A percentile compares a stretch with the other conserved stretches of the same genome.
Conservation (phyloP, 306 rosid species). For the Vachellia pachyceras region DNA sequence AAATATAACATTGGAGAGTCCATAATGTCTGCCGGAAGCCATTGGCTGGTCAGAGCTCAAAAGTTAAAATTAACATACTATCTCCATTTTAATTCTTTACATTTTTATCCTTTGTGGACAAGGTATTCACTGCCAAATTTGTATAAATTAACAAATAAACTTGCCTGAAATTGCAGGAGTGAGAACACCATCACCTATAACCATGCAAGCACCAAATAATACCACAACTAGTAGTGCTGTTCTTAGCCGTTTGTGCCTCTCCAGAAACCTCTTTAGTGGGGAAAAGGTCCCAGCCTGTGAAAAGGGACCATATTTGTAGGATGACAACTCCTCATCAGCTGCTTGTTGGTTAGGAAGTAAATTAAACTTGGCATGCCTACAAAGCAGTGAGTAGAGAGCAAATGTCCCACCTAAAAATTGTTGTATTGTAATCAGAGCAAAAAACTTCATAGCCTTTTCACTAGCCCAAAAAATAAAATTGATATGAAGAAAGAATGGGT, state of each 20-base stretch:
- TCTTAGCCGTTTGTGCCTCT: constrained; percentile 71
- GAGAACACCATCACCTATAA: constrained; percentile 89
- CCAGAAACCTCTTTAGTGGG: constrained; percentile 69
- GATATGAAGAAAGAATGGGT: constrained; percentile 15
- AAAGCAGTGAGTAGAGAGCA: constrained; percentile 82
- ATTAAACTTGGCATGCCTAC: constrained; percentile 86
- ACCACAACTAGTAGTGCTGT: constrained; percentile 71
- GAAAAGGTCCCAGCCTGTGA: constrained; percentile 53
- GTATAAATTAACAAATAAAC: constrained; percentile 17
- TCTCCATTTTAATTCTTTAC: too few species aligned
- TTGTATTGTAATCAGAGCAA: constrained; percentile 27
- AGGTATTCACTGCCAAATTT: constrained; percentile 18
- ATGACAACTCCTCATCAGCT: constrained; percentile 82
- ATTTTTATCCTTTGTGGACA: background rate
- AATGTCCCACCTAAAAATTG: constrained; percentile 72
- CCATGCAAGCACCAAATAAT: constrained; percentile 83
- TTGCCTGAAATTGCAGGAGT: constrained; percentile 86
- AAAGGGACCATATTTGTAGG: constrained; percentile 83
- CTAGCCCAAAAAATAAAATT: constrained; percentile 28
- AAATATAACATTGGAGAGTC: background rate
- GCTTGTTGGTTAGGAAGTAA: constrained; percentile 88
- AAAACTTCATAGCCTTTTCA: constrained; percentile 13
- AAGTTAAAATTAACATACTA: background rate
- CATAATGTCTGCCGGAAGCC: background rate
- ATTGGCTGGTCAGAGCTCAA: background rate